Evolutionary conservation across 1,139 yeast genomes (phyloP), one percentile per base, ranked within the genome.

Genomic region (Pichiaceae sp.): DNA sequence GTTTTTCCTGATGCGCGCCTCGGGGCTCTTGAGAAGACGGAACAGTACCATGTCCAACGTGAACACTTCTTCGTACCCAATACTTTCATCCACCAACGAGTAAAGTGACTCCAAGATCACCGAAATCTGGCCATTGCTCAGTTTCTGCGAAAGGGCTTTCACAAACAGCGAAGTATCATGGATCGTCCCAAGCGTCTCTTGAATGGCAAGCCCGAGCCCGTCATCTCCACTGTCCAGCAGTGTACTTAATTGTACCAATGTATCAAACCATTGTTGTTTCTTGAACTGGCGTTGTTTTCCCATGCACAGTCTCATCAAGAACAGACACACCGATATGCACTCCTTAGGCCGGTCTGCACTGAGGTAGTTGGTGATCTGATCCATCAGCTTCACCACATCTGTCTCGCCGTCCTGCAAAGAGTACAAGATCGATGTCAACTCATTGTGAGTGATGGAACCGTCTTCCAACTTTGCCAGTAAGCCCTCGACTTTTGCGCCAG

Each of bases 1-100:
- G 24, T 45, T 30, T 41, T 46, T 47, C 33, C 57, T 42, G 9
- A 55, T 31, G 14, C 26, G 36, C 3, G 49, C 46, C 19, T 41
- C 37, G 8, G 38, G 41, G n/a, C 48, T 41, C 16, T 40, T 38
- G 17, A 47, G 23, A 6, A 40, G 35, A 25, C 41, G 42, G 31
- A 35, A 45, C 3, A 52, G 32, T 1, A 42, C 32, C 15, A 47
- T 25, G 30, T 53, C 56, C 23, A 53, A 35, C 36, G 43, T 41
- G 35, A 52, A 53, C 5, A 52, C 42, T 36, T 49, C 48, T 25
- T 47, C 50, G 20, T 29, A 26, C 11, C 29, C 23, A 5, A 36
- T 21, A 18, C 17, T 23, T 2, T 19, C 14, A 11, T 42, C 37
- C 9, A 28, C 12, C 30, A 50, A 29, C 3, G 35, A 26, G 4